Evolutionary conservation across 2,329 filamentous ascomycete genomes (phyloP).

Genomic region (Paramyrothecium sp.): DNA sequence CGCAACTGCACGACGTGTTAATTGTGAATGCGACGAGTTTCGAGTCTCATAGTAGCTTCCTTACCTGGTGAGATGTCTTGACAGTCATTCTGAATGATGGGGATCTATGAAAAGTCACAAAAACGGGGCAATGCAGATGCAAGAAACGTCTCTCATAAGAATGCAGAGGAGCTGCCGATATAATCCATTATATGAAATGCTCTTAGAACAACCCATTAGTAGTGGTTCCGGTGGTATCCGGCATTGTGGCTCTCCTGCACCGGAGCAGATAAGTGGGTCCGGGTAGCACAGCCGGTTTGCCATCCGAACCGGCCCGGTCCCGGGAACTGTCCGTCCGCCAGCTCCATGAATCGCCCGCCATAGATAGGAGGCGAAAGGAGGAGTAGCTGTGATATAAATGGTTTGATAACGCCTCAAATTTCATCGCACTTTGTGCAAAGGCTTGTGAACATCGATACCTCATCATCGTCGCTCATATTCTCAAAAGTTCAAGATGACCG

Average conservation of each 20-base stretch:
- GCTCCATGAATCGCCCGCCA: not conserved
- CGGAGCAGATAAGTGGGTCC: not conserved
- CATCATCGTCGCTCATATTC: not conserved
- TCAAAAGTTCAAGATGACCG: conserved; percentile 25
- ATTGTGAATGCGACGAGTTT: too few species aligned
- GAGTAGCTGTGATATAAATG: not conserved
- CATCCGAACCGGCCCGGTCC: not conserved
- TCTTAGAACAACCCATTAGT: not conserved
- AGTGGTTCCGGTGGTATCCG: not conserved
- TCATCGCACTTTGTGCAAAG: conserved; percentile 13
- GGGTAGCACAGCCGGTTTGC: not conserved
- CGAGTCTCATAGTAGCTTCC: too few species aligned
- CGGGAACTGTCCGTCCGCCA: not conserved
- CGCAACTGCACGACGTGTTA: conserved; percentile 42
- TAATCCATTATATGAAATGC: not conserved
- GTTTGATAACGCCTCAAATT: not conserved
- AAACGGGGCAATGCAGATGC: not conserved
- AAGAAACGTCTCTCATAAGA: too few species aligned
- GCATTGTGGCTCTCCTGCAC: not conserved
- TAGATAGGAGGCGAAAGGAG: too few species aligned
- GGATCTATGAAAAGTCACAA: not conserved
- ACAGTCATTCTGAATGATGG: not conserved
- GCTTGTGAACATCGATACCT: conserved; percentile 2
- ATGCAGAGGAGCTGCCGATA: not conserved
- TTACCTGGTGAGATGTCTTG: not conserved